These are phyloP conservation scores for Warburgia ugandensis DNA, from an alignment of 164 flowering plant species.

Conservation along the genomic window DNA sequence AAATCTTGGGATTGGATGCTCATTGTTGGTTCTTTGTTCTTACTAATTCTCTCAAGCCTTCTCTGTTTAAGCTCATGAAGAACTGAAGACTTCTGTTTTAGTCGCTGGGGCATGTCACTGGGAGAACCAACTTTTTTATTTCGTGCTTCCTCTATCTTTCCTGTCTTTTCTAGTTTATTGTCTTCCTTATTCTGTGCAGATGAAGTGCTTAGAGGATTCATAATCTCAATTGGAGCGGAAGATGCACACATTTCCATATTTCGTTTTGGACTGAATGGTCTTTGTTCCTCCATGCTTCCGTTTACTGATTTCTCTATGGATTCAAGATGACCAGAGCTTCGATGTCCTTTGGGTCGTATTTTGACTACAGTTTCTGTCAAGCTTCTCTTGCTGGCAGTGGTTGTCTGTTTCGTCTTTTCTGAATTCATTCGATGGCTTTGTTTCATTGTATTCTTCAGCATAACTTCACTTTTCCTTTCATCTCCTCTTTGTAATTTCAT, in stretches of 20 bases:
- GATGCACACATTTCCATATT: conserved; percentile 8
- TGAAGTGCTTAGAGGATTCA: conserved; percentile 6
- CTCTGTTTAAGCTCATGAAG: conserved; percentile 28
- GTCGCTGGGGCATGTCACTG: conserved; percentile 10
- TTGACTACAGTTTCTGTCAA: conserved; percentile 12
- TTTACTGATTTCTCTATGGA: conserved; percentile 9
- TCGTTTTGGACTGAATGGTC: conserved; percentile 8
- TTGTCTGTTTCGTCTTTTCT: conserved; percentile 24
- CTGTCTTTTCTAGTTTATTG: conserved; percentile 14
- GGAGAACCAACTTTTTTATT: conserved; percentile 16
- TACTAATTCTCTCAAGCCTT: conserved; percentile 15
- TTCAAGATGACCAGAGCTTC: conserved; percentile 6
- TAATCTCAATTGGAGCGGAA: no score
- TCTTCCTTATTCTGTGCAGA: conserved; percentile 13
- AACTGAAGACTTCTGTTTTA: conserved; percentile 24
- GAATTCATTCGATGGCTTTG: conserved; percentile 8
- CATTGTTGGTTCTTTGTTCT: conserved; percentile 13
- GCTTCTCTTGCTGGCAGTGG: conserved; percentile 13
- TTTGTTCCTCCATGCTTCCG: conserved; percentile 17
- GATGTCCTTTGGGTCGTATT: conserved; percentile 12
- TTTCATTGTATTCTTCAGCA: conserved; percentile 17
- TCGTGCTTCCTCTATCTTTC: conserved; percentile 25
- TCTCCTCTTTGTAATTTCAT: conserved; percentile 19
- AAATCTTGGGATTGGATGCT: conserved; percentile 15
- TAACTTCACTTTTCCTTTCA: conserved; percentile 21